Evolutionary conservation across 1,284 basidiomycete genomes (phyloP), one percentile per base, ranked within the genome.

Genomic region (Cutaneotrichosporon cyanovorans): DNA sequence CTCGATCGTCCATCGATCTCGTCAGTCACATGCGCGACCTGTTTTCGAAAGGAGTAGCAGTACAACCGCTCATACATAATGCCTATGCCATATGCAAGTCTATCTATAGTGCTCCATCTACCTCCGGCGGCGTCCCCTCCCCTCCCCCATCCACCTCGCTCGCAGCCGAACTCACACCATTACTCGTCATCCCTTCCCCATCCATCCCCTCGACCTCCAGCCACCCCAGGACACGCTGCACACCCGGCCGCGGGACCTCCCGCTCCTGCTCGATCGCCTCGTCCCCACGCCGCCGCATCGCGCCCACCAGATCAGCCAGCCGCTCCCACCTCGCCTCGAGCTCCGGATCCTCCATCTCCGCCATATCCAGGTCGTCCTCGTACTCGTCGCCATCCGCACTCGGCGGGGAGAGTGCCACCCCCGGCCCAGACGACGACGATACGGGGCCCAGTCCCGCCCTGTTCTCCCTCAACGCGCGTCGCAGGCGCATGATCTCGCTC

Each of bases 311-410:
- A 4, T 57, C 56, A 8, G 54, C 54, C n/a, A 69, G 39, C 16
- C 58, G 62, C n/a, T 60, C 60, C 66, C 66, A 69, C 11, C 65
- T 47, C 15, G 48, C 56, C 43, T 69, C 65, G 14, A 67, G 43
- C 46, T 63, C 59, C 2, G 62, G 58, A 53, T 68, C 61, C 10
- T 46, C 55, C 42, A 58, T 55, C 20, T 58, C 57, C 11, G 55
- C 59, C 30, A 55, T 42, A 20, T 51, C 47, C 40, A 47, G 44
- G 46, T 54, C 54, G 11, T 49, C 46, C 15, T 46, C 42, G 19
- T 58, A 49, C 18, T 40, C 25, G 30, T 35, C 39, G 3, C 38
- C 28, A 14, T 51, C 41, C 0, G 52, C 38, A 11, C 50, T 37
- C 18, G 45, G 16, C 9, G 34, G 37, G 12, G 42, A 16, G 6